phyloP scores from a whole-genome alignment of 805 yeast species.

The Barnettozyma vustinii region DNA sequence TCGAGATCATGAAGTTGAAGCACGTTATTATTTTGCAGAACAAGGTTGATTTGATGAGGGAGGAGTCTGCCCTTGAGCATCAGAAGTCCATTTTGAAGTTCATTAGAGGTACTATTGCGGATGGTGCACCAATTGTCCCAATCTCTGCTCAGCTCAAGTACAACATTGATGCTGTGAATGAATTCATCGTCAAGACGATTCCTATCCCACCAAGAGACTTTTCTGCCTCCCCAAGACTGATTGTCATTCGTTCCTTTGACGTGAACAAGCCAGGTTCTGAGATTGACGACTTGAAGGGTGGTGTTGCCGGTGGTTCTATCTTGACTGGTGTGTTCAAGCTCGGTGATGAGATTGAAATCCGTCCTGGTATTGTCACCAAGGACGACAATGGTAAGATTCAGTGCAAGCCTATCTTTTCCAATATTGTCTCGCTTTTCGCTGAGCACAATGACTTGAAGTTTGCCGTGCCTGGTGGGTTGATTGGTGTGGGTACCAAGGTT shows the following conservation, averaged over 20 bases:
- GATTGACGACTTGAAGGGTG: slow-evolving; percentile 95
- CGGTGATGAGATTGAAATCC: slow-evolving; percentile 97
- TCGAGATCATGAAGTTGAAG: slow-evolving; percentile 96
- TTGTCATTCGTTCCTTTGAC: slow-evolving; percentile 97
- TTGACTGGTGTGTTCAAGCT: slow-evolving; percentile 93
- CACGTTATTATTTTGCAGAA: slow-evolving; percentile 95
- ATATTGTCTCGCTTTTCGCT: slow-evolving; percentile 90
- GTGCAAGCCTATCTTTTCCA: slow-evolving; percentile 93
- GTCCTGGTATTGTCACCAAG: slow-evolving; percentile 98
- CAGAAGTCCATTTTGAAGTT: slow-evolving; percentile 87
- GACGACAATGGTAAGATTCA: slow-evolving; percentile 83
- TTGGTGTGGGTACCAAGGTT: slow-evolving; percentile 98
- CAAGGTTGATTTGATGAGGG: slow-evolving; percentile 97
- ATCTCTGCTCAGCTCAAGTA: slow-evolving; percentile 98
- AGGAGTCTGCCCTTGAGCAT: slow-evolving; percentile 93
- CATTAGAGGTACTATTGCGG: slow-evolving; percentile 97
- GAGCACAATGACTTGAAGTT: slow-evolving; percentile 96
- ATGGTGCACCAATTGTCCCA: slow-evolving; percentile 98
- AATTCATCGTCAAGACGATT: slow-evolving; percentile 88
- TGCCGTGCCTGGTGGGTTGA: slow-evolving; percentile 99
- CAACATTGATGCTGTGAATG: slow-evolving; percentile 97
- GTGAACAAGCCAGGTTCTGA: slow-evolving; percentile 99
- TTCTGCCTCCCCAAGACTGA: slow-evolving; percentile 86
- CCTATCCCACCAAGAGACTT: slow-evolving; percentile 98
- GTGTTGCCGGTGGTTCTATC: slow-evolving; percentile 99